Conservation (phyloP, 2,329 filamentous ascomycete species). For the Metarhizium robertsii region DNA sequence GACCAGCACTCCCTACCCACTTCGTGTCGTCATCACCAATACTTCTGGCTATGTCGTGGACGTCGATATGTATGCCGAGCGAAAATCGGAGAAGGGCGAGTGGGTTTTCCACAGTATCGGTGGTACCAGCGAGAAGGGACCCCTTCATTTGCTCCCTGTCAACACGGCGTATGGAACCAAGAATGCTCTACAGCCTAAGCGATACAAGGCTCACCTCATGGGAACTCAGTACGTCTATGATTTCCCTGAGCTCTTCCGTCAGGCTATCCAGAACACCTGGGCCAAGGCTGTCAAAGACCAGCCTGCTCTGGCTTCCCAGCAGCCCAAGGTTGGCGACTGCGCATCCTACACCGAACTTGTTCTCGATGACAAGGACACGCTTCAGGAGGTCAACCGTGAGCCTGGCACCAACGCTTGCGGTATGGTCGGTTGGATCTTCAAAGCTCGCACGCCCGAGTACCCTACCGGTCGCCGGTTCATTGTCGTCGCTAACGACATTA, state of each 20-base stretch:
- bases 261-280: conserved; percentile 96
- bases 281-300: conserved; percentile 64
- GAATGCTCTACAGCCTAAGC: conserved; percentile 96
- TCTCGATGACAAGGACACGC: conserved; percentile 83
- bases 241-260: conserved; percentile 98
- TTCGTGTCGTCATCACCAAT: conserved; percentile 95
- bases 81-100: conserved; percentile 94
- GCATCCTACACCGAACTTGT: conserved; percentile 92
- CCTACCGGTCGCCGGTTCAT: conserved; percentile 86
- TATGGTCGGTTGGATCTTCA: conserved; percentile 98
- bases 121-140: conserved; percentile 86
- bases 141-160: conserved; percentile 88
- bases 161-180: conserved; percentile 93
- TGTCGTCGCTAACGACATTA: conserved; percentile 98
- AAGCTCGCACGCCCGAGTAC: conserved; percentile 91
- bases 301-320: conserved; percentile 64
- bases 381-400: conserved; percentile 89
- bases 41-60: conserved; percentile 97
- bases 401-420: conserved; percentile 92
- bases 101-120: conserved; percentile 99
- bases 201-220: conserved; percentile 99
- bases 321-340: conserved; percentile 80
- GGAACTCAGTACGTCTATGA: conserved; percentile 99
- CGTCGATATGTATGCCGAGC: conserved; percentile 95
- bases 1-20: conserved; percentile 77